These are phyloP conservation scores for Ceratobasidium sp. DNA, from an alignment of 1,284 basidiomycete genomes.

Conservation along the genomic window DNA sequence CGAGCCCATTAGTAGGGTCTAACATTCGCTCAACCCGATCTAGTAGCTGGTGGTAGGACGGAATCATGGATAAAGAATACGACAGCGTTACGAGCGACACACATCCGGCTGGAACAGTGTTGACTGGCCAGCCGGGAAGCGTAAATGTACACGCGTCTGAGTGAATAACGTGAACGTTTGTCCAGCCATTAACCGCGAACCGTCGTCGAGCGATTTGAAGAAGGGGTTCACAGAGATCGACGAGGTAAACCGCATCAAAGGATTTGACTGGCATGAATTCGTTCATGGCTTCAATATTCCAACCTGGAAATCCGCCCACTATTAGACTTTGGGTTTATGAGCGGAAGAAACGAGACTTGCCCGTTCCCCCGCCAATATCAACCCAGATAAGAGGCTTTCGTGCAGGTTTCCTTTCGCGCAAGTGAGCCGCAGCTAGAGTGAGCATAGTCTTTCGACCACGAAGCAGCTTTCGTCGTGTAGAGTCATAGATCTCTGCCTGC, in stretches of 20 bases:
- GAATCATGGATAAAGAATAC: slow-evolving; percentile 83
- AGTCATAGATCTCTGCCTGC: slow-evolving; percentile 79
- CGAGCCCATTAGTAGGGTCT: slow-evolving; percentile 72
- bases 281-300: slow-evolving; percentile 88
- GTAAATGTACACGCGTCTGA: slow-evolving; percentile 80
- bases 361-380: slow-evolving; percentile 86
- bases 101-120: slow-evolving; percentile 63
- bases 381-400: slow-evolving; percentile 77
- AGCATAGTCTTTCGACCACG: slow-evolving; percentile 80
- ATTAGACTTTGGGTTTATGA: slow-evolving; percentile 1
- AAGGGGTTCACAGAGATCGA: slow-evolving; percentile 82
- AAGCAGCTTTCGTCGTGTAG: slow-evolving; percentile 69
- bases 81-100: slow-evolving; percentile 75
- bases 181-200: slow-evolving; percentile 77
- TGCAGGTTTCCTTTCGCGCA: slow-evolving; percentile 63
- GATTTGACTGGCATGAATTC: slow-evolving; percentile 72
- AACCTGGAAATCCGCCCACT: slow-evolving; percentile 59
- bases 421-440: slow-evolving; percentile 74
- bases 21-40: slow-evolving; percentile 80
- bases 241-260: slow-evolving; percentile 80
- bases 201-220: slow-evolving; percentile 78
- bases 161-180: slow-evolving; percentile 78
- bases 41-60: slow-evolving; percentile 75
- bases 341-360: slow-evolving; percentile 54
- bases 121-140: slow-evolving; percentile 71